phyloP scores from a whole-genome alignment of 441 rosid species.

The Syzygium malaccense region DNA sequence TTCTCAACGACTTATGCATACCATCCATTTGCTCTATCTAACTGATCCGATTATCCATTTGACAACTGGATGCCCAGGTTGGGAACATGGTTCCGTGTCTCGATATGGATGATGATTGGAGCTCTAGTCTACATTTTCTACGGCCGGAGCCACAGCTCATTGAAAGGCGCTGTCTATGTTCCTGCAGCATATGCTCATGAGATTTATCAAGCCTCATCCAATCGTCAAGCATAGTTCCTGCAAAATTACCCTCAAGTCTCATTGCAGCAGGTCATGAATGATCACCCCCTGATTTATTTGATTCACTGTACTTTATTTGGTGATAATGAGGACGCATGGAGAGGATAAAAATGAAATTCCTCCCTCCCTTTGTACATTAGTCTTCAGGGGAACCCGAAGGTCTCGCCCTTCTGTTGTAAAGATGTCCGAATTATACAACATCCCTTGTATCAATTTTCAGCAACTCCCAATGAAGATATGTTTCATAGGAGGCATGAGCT shows the following conservation, averaged over 20 bases:
- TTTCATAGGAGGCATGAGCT: background rate
- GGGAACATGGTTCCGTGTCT: slow-evolving; percentile 70
- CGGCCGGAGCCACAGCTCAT: slow-evolving; percentile 52
- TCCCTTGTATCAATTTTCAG: background rate
- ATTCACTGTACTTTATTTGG: background rate
- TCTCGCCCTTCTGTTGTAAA: background rate
- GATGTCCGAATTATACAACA: background rate
- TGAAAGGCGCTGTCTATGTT: slow-evolving; percentile 34
- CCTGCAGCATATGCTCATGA: slow-evolving; percentile 33
- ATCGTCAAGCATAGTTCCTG: background rate
- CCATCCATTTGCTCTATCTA: background rate
- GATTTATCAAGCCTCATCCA: slow-evolving; percentile 7
- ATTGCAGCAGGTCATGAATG: background rate
- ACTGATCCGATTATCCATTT: background rate
- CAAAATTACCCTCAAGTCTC: background rate
- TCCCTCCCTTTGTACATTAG: background rate
- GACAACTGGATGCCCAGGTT: slow-evolving; percentile 22
- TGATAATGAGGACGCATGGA: background rate
- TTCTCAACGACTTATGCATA: background rate
- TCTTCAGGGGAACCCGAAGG: background rate
- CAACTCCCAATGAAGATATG: background rate
- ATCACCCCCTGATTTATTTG: background rate
- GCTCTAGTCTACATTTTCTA: slow-evolving; percentile 45
- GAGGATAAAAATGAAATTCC: background rate
- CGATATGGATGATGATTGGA: slow-evolving; percentile 55